Evolutionary conservation across 352 stramenopile genomes (phyloP).

Genomic region (Globisporangium mamillatum): DNA sequence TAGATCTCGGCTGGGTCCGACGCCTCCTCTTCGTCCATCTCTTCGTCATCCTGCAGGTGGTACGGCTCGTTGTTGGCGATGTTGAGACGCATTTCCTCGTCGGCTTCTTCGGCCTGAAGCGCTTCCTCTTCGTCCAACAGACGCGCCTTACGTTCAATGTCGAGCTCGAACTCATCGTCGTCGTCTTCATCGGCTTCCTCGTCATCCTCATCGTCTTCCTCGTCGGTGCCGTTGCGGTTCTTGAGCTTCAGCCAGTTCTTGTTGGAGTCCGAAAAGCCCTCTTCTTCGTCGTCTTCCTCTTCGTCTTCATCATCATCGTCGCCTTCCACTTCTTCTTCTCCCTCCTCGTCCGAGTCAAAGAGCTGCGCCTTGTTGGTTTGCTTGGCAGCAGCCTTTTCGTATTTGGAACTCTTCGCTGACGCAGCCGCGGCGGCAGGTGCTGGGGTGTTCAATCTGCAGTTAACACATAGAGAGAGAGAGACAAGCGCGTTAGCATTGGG

Average conservation of each 20-base stretch:
- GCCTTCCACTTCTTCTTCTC: conserved; percentile 37
- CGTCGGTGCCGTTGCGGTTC: conserved; percentile 37
- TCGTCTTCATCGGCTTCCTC: conserved; percentile 41
- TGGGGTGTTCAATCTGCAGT: conserved; percentile 28
- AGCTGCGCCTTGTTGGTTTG: conserved; percentile 60
- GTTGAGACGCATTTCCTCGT: conserved; percentile 87
- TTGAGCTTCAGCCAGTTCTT: conserved; percentile 86
- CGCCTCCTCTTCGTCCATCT: conserved; percentile 59
- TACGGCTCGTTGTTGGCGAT: conserved; percentile 84
- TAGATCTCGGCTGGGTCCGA: conserved; percentile 86
- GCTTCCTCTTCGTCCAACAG: conserved; percentile 76
- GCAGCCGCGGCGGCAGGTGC: conserved; percentile 20
- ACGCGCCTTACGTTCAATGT: conserved; percentile 85
- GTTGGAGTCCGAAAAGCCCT: conserved; percentile 83
- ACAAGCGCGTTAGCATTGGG: conserved; percentile 2
- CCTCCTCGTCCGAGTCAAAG: conserved; percentile 67
- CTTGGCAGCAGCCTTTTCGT: conserved; percentile 75
- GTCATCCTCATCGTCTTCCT: conserved; percentile 45
- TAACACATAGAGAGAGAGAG: background rate
- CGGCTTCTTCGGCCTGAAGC: conserved; percentile 63
- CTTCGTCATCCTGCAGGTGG: conserved; percentile 76
- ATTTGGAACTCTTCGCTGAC: conserved; percentile 51
- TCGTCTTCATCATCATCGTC: conserved; percentile 47
- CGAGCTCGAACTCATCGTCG: conserved; percentile 67
- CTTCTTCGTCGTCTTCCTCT: conserved; percentile 39